Percentiles rank a stretch among this genome's conserved stretches.
phyloP scores from a whole-genome alignment of 148 eudicot species.

The Fallopia convolvulus region DNA sequence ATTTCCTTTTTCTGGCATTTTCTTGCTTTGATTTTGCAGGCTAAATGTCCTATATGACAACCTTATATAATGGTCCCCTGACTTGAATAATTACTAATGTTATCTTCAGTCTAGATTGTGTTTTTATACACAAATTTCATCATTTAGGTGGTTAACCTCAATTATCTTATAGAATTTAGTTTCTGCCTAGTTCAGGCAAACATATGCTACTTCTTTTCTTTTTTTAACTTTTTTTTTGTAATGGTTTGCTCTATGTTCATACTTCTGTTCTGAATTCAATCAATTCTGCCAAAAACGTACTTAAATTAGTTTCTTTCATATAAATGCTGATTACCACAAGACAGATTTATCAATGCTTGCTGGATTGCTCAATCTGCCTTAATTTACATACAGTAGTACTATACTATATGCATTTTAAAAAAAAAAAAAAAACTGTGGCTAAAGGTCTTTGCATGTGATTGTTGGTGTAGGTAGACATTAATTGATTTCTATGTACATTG shows the following conservation, averaged over 20 bases:
- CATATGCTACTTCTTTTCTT: neutral
- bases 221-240: neutral
- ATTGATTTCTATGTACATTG: neutral
- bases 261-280: neutral
- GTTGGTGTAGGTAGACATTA: neutral
- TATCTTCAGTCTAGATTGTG: neutral
- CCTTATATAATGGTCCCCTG: neutral
- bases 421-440: no score
- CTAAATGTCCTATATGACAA: slow-evolving; percentile 1
- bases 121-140: neutral
- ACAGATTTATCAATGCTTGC: no score
- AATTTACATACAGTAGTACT: no score
- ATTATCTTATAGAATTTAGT: neutral
- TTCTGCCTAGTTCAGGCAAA: neutral
- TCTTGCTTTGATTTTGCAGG: neutral
- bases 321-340: neutral
- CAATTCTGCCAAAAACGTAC: neutral
- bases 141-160: neutral
- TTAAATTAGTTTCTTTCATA: no score
- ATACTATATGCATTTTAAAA: no score
- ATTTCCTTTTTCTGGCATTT: neutral
- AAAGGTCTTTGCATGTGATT: neutral
- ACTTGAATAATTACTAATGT: neutral
- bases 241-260: neutral
- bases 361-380: no score